Conservation (phyloP, 192 early-diverging fungal genomes). For the Pilaira anomala region DNA sequence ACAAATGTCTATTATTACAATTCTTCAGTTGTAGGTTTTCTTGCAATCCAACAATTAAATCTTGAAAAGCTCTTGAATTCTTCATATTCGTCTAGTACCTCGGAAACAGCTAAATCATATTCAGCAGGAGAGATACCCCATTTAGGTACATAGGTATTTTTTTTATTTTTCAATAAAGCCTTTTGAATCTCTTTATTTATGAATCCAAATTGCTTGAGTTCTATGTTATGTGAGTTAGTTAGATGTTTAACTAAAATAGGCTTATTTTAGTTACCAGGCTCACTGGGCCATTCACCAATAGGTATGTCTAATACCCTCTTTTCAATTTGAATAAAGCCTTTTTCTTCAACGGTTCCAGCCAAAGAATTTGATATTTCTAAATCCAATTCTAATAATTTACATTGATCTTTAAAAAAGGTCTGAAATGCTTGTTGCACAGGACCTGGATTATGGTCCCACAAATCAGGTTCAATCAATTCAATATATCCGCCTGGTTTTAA, state of each 20-base stretch:
- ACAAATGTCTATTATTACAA: too few relatives aligned
- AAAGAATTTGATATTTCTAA: conserved; percentile 17
- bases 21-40: conserved; percentile 5
- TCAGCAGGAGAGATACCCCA: conserved; percentile 34
- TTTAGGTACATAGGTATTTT: conserved; percentile 22
- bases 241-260: background rate
- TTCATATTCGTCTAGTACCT: conserved; percentile 34
- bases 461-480: conserved; percentile 33
- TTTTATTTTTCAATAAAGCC: conserved; percentile 23
- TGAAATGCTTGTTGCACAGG: conserved; percentile 36
- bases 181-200: conserved; percentile 38
- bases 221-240: conserved; percentile 9
- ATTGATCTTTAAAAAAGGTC: conserved; percentile 25
- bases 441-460: conserved; percentile 32
- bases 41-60: conserved; percentile 35
- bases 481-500: conserved; percentile 39
- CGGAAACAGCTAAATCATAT: conserved; percentile 31
- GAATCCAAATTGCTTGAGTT: conserved; percentile 36
- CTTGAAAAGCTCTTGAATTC: conserved; percentile 29
- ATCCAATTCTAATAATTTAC: conserved; percentile 20
- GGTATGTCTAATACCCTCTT: conserved; percentile 29
- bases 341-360: conserved; percentile 5
- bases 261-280: conserved; percentile 22
- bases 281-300: conserved; percentile 36
- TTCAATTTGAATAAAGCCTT: conserved; percentile 14